Base-by-base conservation (phyloP, 2,329 filamentous ascomycete genomes). In the Paraphoma sp. region DNA sequence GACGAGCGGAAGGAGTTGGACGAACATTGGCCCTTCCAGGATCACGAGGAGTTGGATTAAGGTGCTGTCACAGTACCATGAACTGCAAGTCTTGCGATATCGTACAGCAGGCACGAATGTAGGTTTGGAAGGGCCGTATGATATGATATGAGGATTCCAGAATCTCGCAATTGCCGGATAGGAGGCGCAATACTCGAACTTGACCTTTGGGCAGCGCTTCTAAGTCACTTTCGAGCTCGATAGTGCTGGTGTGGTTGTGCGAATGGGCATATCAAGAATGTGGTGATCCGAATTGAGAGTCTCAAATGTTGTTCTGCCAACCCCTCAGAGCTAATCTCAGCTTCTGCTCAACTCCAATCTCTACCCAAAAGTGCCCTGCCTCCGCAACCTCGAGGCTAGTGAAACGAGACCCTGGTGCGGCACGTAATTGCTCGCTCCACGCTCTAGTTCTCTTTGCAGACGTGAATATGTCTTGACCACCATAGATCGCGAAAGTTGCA, bases 391-490 rank as follows among this genome's bases (percentile, higher is more conserved):
- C 79, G 14, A 75, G 68, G 63, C 78, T 78, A 28, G 64, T 62
- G 56, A 84, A 82, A 9, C 57, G 53, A 12, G 56, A 57, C 4
- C 54, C 63, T 8, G 63, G 40, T 4, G 68, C 70, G 4, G 51
- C 71, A 16, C 76, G 73, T 44, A 93, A 76, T 56, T 80, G 82
- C 41, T 79, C 77, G 9, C 81, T 80, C 93, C 93, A 97, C 1
- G 81, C 77, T 10, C 84, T 82, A 64, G 93, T 80, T 73, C 86
- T 90, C 55, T 82, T 83, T 3, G 80, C 80, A 1, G 87, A 84
- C 1, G 91, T 88, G 62, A 97, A 96, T 0, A 83, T 78, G 73
- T 98, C 93, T 4, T 84, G 81, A 48, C 89, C 86, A 1, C 93
- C 94, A 69, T 88, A 96, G 0, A 96, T 76, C 0, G 86, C 87